Conservation (phyloP, 805 yeast genomes). For the Saturnispora hagleri region DNA sequence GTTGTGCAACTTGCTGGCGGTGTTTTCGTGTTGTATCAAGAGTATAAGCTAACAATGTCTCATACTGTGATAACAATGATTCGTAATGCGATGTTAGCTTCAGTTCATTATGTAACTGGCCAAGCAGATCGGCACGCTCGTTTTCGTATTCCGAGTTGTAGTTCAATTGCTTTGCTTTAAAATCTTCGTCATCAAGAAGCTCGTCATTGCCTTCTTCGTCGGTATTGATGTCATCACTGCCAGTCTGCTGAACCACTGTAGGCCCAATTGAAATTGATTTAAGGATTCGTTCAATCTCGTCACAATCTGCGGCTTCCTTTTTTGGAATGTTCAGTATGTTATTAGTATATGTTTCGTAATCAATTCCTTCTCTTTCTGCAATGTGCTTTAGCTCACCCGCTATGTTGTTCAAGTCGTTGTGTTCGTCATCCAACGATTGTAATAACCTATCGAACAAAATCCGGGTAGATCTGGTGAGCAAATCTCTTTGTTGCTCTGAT, state of each 20-base stretch:
- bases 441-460: constrained; percentile 22
- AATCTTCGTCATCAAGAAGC: not conserved
- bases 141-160: constrained; percentile 4
- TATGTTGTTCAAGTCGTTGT: constrained; percentile 17
- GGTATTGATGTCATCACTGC: not conserved
- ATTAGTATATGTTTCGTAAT: not conserved
- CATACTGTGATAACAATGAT: constrained; percentile 9
- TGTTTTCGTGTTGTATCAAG: constrained; percentile 16
- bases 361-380: not conserved
- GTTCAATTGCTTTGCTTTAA: not conserved
- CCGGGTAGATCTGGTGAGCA: constrained; percentile 10
- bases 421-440: constrained; percentile 24
- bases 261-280: not conserved
- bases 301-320: not conserved
- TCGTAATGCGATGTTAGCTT: constrained; percentile 10
- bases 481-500: not conserved
- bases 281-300: constrained; percentile 1
- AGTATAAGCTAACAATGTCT: constrained; percentile 13
- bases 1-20: constrained; percentile 26
- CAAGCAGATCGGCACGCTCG: constrained; percentile 1
- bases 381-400: constrained; percentile 1
- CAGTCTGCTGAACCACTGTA: not conserved
- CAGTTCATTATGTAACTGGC: constrained; percentile 7
- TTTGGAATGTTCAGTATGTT: not conserved
- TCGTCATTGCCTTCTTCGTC: not conserved